These are phyloP conservation scores for Amphibolis antarctica DNA, from an alignment of 106 monocot genomes.

Conservation along the genomic window DNA sequence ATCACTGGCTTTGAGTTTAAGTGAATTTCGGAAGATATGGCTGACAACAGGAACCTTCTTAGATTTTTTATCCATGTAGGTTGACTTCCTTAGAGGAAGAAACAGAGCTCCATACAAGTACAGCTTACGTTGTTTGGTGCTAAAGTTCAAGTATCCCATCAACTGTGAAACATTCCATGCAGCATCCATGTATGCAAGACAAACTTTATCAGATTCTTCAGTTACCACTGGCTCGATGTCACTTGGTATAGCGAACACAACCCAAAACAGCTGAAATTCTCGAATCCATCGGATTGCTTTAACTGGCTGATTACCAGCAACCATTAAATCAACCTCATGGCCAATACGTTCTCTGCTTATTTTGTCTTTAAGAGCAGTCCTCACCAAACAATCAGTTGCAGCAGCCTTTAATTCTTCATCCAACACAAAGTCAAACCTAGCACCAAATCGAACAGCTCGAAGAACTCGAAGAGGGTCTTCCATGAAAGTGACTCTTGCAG, in stretches of 20 bases:
- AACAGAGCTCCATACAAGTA: constrained; percentile 71
- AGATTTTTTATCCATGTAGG: constrained; percentile 51
- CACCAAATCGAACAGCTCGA: constrained; percentile 97
- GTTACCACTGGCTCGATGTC: constrained; percentile 30
- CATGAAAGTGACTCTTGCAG: constrained; percentile 78
- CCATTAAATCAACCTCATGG: constrained; percentile 96
- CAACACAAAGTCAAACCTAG: constrained; percentile 79
- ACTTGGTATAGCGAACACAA: constrained; percentile 62
- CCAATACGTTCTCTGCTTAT: constrained; percentile 97
- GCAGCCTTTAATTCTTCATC: constrained; percentile 70
- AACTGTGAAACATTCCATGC: constrained; percentile 58
- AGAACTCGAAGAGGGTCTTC: constrained; percentile 99
- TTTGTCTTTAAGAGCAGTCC: constrained; percentile 59
- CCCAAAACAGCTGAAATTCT: constrained; percentile 67
- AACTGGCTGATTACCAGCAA: constrained; percentile 62
- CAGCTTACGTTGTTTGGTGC: constrained; percentile 55
- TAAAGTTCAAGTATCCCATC: constrained; percentile 36
- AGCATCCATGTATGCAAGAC: constrained; percentile 50
- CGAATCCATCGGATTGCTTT: constrained; percentile 64
- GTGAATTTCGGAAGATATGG: constrained; percentile 60
- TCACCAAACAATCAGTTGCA: constrained; percentile 80
- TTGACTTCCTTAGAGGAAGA: constrained; percentile 47
- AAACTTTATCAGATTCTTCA: constrained; percentile 39
- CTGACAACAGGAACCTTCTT: constrained; percentile 63
- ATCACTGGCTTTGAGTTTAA: constrained; percentile 81